Evolutionary conservation across 345 rosid species (phyloP).

Genomic region (Camelina sativa): DNA sequence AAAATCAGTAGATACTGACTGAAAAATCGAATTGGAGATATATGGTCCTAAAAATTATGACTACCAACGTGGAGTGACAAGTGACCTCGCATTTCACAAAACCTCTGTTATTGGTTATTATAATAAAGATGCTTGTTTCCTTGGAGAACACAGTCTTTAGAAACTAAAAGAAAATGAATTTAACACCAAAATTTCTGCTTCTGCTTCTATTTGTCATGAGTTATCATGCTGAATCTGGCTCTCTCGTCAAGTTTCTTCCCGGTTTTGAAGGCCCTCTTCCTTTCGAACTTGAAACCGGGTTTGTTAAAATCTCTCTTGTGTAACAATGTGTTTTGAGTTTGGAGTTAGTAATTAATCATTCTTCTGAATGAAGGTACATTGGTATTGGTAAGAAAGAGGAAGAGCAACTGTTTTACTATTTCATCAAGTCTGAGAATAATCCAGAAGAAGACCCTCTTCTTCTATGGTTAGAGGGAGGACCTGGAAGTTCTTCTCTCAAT

Average conservation of each 20-base stretch:
- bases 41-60: too few relatives aligned
- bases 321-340: too few relatives aligned
- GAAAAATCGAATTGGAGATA: too few relatives aligned
- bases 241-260: not conserved
- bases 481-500: conserved; percentile 8
- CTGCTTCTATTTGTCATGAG: not conserved
- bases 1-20: too few relatives aligned
- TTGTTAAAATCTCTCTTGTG: not conserved
- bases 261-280: conserved; percentile 25
- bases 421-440: conserved; percentile 16
- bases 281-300: conserved; percentile 23
- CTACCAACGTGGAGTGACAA: too few relatives aligned
- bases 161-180: too few relatives aligned
- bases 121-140: too few relatives aligned
- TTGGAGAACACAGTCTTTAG: too few relatives aligned
- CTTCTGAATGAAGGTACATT: not conserved
- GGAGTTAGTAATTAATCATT: not conserved
- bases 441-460: conserved; percentile 26
- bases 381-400: conserved; percentile 21
- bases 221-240: not conserved
- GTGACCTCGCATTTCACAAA: too few relatives aligned
- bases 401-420: conserved; percentile 11
- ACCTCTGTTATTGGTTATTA: too few relatives aligned
- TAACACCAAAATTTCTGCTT: not conserved
- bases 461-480: conserved; percentile 29